Percentiles rank a stretch among this genome's conserved stretches.
These are phyloP conservation scores for Diaporthe caulivora DNA, from an alignment of 2,329 filamentous ascomycete species.

Conservation along the genomic window DNA sequence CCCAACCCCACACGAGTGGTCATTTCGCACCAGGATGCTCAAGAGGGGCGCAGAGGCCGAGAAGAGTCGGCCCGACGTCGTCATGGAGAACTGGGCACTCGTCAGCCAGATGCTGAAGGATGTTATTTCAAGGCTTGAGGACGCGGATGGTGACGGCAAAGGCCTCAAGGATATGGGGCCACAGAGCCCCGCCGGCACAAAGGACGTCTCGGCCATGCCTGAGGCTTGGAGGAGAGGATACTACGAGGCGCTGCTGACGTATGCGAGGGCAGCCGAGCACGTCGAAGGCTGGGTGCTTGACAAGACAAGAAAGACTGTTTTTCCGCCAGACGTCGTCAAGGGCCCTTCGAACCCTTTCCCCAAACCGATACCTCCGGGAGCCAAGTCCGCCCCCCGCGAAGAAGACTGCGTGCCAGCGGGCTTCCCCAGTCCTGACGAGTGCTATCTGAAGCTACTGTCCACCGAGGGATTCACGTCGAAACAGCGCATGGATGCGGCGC, in stretches of 20 bases:
- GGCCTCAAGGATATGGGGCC: constrained; percentile 70
- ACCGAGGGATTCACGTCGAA: constrained; percentile 83
- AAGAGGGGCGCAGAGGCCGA: constrained; percentile 74
- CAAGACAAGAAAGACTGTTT: constrained; percentile 73
- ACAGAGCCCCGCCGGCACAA: constrained; percentile 59
- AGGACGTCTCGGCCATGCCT: constrained; percentile 80
- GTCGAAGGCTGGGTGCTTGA: constrained; percentile 85
- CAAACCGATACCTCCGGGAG: constrained; percentile 75
- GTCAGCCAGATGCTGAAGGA: constrained; percentile 71
- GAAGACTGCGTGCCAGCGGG: constrained; percentile 77
- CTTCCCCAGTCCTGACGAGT: constrained; percentile 78
- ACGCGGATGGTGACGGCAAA: constrained; percentile 75
- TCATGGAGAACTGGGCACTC: constrained; percentile 75
- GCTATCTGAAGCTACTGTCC: constrained; percentile 85
- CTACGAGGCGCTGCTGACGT: constrained; percentile 83
- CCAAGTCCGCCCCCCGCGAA: constrained; percentile 74
- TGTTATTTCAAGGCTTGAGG: constrained; percentile 76
- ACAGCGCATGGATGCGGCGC: constrained; percentile 83
- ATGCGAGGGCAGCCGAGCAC: constrained; percentile 82
- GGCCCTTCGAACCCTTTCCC: constrained; percentile 88
- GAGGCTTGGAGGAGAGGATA: constrained; percentile 91
- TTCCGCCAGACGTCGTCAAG: constrained; percentile 79
- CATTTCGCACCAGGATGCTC: constrained; percentile 75
- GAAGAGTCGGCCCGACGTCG: constrained; percentile 67
- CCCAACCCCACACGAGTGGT: constrained; percentile 88